Evolutionary conservation across 2,329 filamentous ascomycete species (phyloP).

Genomic region (Colletotrichum tropicicola): DNA sequence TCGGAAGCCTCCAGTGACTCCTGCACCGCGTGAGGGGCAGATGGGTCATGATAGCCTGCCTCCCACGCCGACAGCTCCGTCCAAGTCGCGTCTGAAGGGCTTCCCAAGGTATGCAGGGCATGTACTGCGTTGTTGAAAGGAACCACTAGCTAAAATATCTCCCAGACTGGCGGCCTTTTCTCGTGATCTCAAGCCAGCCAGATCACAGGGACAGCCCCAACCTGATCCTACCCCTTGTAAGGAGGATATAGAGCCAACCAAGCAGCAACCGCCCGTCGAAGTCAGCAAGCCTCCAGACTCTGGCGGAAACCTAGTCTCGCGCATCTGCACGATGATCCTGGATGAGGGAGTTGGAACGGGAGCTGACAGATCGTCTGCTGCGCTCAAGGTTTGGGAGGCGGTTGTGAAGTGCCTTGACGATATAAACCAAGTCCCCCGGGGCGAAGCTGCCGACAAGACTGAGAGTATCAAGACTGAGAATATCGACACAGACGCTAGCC

Average conservation of each 20-base stretch:
- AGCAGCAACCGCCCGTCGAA: no score
- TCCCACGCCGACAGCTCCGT: neutral
- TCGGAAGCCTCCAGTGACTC: neutral
- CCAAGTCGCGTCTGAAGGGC: slow-evolving; percentile 2
- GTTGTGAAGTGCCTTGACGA: slow-evolving; percentile 15
- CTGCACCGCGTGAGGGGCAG: neutral
- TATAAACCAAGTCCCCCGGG: neutral
- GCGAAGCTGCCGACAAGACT: neutral
- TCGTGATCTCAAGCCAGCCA: neutral
- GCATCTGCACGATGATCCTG: slow-evolving; percentile 22
- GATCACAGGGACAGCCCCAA: neutral
- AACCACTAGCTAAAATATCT: neutral
- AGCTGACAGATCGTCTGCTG: slow-evolving; percentile 10
- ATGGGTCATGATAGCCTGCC: neutral
- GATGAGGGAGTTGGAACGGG: slow-evolving; percentile 4
- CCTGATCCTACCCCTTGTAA: neutral
- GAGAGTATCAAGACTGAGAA: neutral
- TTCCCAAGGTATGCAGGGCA: slow-evolving; percentile 18
- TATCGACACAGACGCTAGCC: no score
- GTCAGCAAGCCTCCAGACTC: neutral
- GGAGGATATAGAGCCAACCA: no score
- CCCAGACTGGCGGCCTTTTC: neutral
- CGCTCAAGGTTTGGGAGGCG: slow-evolving; percentile 26
- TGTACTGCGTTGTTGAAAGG: no score
- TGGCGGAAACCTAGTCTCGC: neutral